A percentile compares a stretch with the other conserved stretches of the same genome.
Conservation (phyloP, 179 eudicot species). For the Carnegiea gigantea region DNA sequence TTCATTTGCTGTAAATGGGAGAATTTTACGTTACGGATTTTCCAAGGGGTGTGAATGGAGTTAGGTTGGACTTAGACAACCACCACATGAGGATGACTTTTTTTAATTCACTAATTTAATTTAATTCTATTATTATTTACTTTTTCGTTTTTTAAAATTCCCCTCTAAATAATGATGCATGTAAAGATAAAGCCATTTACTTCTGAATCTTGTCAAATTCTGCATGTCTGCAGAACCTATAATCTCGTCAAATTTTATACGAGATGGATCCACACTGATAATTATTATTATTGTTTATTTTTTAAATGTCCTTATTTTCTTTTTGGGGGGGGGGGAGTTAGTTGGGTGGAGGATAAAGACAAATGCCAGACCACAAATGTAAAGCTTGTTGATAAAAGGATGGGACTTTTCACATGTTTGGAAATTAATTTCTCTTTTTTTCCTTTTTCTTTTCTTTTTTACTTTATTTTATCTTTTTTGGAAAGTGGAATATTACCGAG, state of each 20-base stretch:
- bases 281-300: too few relatives aligned
- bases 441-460: not conserved
- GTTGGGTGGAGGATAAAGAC: constrained; percentile 29
- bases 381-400: constrained; percentile 12
- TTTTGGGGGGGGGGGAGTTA: not conserved
- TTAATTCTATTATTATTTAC: too few relatives aligned
- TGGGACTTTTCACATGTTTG: constrained; percentile 29
- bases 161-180: too few relatives aligned
- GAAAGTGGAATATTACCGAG: not conserved
- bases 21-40: constrained; percentile 24
- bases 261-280: too few relatives aligned
- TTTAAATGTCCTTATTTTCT: not conserved
- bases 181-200: too few relatives aligned
- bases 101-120: not conserved
- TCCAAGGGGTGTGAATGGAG: constrained; percentile 10
- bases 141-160: too few relatives aligned
- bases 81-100: constrained; percentile 31
- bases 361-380: constrained; percentile 24
- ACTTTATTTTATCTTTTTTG: not conserved
- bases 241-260: too few relatives aligned
- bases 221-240: too few relatives aligned
- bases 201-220: too few relatives aligned
- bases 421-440: not conserved
- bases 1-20: constrained; percentile 21
- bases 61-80: constrained; percentile 41